Percentiles rank a stretch among this genome's conserved stretches.
Conservation (phyloP, 2,329 filamentous ascomycete species). For the Purpureocillium lavendulum region DNA sequence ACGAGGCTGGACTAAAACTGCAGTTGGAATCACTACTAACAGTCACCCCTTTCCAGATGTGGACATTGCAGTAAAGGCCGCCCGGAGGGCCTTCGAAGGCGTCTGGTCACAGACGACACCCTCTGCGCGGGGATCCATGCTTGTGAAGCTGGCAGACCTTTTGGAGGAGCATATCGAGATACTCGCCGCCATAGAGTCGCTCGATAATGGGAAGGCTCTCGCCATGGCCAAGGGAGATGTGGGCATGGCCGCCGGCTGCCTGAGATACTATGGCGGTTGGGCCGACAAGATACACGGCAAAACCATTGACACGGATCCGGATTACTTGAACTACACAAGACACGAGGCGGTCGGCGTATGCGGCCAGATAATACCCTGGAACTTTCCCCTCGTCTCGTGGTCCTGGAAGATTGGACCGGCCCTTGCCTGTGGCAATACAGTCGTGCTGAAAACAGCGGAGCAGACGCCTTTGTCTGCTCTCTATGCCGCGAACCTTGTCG, state of each 20-base stretch:
- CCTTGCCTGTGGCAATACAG: slow-evolving; percentile 62
- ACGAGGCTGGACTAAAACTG: too few species aligned
- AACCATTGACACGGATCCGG: slow-evolving; percentile 69
- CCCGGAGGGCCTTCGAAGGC: slow-evolving; percentile 77
- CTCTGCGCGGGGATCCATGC: slow-evolving; percentile 57
- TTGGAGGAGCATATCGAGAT: slow-evolving; percentile 69
- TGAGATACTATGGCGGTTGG: slow-evolving; percentile 75
- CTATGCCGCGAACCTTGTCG: slow-evolving; percentile 54
- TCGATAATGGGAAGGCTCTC: slow-evolving; percentile 83
- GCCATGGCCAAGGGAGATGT: slow-evolving; percentile 70
- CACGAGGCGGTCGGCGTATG: slow-evolving; percentile 76
- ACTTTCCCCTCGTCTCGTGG: slow-evolving; percentile 76
- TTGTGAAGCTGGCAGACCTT: slow-evolving; percentile 72
- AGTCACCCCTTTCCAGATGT: too few species aligned
- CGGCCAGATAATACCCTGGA: slow-evolving; percentile 85
- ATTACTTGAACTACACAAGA: slow-evolving; percentile 75
- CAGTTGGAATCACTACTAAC: too few species aligned
- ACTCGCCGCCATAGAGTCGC: slow-evolving; percentile 73
- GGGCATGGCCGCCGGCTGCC: slow-evolving; percentile 53
- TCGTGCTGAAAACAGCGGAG: slow-evolving; percentile 69
- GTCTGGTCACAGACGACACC: slow-evolving; percentile 62
- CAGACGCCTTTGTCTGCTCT: slow-evolving; percentile 67
- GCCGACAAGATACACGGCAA: slow-evolving; percentile 88
- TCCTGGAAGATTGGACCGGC: slow-evolving; percentile 77
- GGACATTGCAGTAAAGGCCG: slow-evolving; percentile 72